Base-by-base conservation (phyloP, 306 rosid genomes). In the Medicago lupulina region DNA sequence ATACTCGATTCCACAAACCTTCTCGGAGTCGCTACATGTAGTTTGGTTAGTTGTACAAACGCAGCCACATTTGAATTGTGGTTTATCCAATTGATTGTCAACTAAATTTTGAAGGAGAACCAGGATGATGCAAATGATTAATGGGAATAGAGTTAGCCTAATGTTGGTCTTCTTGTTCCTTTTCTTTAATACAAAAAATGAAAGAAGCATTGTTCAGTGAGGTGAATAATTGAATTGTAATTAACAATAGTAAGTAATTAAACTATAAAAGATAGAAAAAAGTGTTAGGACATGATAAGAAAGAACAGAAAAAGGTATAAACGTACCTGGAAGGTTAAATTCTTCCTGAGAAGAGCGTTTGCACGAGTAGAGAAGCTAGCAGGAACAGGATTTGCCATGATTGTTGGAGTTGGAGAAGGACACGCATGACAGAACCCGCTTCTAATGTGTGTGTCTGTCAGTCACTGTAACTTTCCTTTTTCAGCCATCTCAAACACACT, bases 281-380 rank as follows among this genome's bases (percentile, higher is more conserved):
- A 82, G 73, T 85, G 3, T 95, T 79, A 14, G 9, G 17, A 59
- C 0, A 5, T 18, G 6, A 23, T 1, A 2, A 40, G 44, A 9
- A 40, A 40, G 11, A 40, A 8, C 46, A 8, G 1, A 8, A 9
- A 40, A 41, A 41, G 13, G 46, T 41, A 41, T 28, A 28, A 28
- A 4, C 4, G 36, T 40, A 91, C 98, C 96, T 93, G 98, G 71
- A 76, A 89, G 9, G 86, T 91, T 36, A 91, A 44, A 78, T 89
- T 91, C 76, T 93, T 93, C 40, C 97, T 74, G 38, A 93, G 84
- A 21, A 93, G 87, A 69, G 98, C 98, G 73, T 93, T 85, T 8
- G 96, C 92, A 46, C 87, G 98, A 62, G 89, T 86, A 83, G 86
- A 86, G 88, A 88, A 93, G 7, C 79, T 81, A n/a, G 86, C 83